These are phyloP conservation scores for Sesbania bispinosa DNA, from an alignment of 306 rosid species.

Conservation along the genomic window DNA sequence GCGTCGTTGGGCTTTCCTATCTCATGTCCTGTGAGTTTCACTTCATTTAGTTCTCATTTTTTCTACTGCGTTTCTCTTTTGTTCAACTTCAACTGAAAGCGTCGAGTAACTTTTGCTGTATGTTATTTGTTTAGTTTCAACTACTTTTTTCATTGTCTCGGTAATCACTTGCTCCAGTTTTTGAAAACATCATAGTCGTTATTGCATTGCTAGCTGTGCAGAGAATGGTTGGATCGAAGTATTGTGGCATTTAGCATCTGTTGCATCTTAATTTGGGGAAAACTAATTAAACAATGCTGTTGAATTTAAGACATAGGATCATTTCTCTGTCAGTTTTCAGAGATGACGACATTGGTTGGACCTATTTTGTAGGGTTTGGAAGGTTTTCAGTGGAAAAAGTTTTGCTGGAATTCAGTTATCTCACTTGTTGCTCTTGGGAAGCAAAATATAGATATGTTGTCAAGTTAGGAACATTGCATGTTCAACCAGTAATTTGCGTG, in stretches of 20 bases:
- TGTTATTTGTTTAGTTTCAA: slow-evolving; percentile 15
- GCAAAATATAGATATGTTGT: not conserved
- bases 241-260: not conserved
- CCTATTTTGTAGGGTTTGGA: not conserved
- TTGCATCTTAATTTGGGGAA: not conserved
- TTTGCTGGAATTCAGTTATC: not conserved
- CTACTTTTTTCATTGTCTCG: not conserved
- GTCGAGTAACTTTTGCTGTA: not conserved
- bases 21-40: slow-evolving; percentile 83
- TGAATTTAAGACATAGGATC: not conserved
- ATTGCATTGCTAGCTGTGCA: not conserved
- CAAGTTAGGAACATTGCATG: not conserved
- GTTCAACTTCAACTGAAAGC: slow-evolving; percentile 7
- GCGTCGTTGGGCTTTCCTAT: slow-evolving; percentile 88
- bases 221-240: slow-evolving; percentile 3
- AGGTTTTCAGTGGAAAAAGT: slow-evolving; percentile 18
- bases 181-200: not conserved
- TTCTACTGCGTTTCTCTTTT: not conserved
- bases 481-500: not conserved
- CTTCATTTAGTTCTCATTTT: not conserved
- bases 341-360: not conserved
- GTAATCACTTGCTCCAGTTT: not conserved
- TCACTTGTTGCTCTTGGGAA: not conserved
- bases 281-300: slow-evolving; percentile 11
- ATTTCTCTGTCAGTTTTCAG: not conserved